These are phyloP conservation scores for Fraxinus nigra DNA, from an alignment of 305 asterid genomes.

Conservation along the genomic window DNA sequence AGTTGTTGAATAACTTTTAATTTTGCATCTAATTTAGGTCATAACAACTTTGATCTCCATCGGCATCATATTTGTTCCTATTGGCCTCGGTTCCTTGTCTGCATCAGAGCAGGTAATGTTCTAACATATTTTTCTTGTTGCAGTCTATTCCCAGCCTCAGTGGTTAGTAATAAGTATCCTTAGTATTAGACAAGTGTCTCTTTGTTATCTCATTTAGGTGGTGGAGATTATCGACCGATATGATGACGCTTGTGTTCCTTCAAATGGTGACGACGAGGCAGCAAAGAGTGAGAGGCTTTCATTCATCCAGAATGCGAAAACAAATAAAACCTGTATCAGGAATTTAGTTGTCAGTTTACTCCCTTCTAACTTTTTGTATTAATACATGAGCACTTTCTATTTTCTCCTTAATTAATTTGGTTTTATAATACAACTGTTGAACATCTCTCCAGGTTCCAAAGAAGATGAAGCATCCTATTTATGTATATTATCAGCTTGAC, in stretches of 20 bases:
- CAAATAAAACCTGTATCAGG: constrained; percentile 61
- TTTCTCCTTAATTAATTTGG: background rate
- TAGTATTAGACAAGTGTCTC: background rate
- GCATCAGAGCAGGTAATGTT: constrained; percentile 63
- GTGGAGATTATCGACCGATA: constrained; percentile 75
- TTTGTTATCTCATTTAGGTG: constrained; percentile 43
- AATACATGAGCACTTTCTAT: background rate
- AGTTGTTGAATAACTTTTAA: background rate
- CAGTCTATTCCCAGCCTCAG: background rate
- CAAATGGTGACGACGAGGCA: constrained; percentile 9
- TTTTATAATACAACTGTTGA: background rate
- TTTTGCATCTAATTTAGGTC: constrained; percentile 40
- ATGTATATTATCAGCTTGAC: constrained; percentile 65
- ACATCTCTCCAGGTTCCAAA: constrained; percentile 48
- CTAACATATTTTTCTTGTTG: background rate
- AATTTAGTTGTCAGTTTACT: constrained; percentile 44
- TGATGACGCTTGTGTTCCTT: constrained; percentile 59
- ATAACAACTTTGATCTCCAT: constrained; percentile 53
- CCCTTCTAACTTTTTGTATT: background rate
- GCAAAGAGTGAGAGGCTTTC: constrained; percentile 34
- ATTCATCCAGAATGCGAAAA: constrained; percentile 40
- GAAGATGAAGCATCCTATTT: constrained; percentile 71
- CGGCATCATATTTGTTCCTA: constrained; percentile 65
- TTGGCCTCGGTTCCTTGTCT: constrained; percentile 63
- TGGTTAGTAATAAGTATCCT: background rate